Evolutionary conservation across 495 filamentous ascomycete genomes (phyloP).

Genomic region (Annulohypoxylon bovei): DNA sequence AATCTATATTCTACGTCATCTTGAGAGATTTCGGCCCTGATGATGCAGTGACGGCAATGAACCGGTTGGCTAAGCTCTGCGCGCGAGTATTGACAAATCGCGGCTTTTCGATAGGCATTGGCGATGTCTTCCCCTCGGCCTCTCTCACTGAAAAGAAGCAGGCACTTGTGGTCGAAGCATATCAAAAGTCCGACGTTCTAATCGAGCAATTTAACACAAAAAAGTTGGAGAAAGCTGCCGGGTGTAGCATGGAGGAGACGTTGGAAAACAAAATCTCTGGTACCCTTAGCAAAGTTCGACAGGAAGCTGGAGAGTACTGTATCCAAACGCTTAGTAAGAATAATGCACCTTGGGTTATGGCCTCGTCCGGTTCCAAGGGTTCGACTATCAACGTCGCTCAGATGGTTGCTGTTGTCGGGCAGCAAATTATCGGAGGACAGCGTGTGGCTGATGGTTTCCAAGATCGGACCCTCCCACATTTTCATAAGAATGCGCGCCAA

Average conservation of each 20-base stretch:
- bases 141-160: constrained; percentile 75
- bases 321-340: constrained; percentile 87
- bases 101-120: constrained; percentile 96
- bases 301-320: constrained; percentile 90
- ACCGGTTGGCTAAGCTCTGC: constrained; percentile 88
- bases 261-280: constrained; percentile 91
- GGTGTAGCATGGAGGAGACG: constrained; percentile 90
- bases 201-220: constrained; percentile 82
- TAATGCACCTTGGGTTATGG: constrained; percentile 97
- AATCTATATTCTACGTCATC: constrained; percentile 96
- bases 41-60: constrained; percentile 91
- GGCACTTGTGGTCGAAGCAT: constrained; percentile 78
- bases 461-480: constrained; percentile 92
- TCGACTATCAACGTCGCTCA: constrained; percentile 98
- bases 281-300: constrained; percentile 88
- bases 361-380: constrained; percentile 93
- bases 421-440: constrained; percentile 94
- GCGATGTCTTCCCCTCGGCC: constrained; percentile 85
- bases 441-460: constrained; percentile 98
- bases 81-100: constrained; percentile 87
- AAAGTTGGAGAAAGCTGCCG: constrained; percentile 81
- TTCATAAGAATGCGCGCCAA: constrained; percentile 89
- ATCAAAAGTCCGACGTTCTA: constrained; percentile 82
- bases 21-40: constrained; percentile 92
- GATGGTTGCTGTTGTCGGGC: constrained; percentile 97